Conservation (phyloP, 169 alveolate species). For the Plasmodium yoelii region DNA sequence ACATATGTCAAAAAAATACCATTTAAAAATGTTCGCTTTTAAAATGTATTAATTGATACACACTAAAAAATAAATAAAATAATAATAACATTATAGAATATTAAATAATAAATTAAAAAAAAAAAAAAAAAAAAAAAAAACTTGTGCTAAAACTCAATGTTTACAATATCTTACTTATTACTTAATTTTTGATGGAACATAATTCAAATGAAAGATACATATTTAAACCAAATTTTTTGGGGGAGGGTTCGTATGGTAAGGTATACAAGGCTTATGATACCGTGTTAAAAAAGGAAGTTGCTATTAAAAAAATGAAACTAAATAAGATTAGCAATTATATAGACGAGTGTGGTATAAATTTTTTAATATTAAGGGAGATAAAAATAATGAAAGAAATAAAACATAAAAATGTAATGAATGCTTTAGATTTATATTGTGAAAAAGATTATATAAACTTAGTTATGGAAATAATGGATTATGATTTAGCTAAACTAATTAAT, state of each 20-base stretch:
- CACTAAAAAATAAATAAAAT: too few relatives aligned
- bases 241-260: constrained; percentile 98
- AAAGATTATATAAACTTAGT: constrained; percentile 89
- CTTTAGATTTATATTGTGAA: constrained; percentile 90
- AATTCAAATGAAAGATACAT: constrained; percentile 79
- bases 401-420: constrained; percentile 91
- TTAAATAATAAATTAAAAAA: too few relatives aligned
- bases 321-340: constrained; percentile 80
- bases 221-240: constrained; percentile 90
- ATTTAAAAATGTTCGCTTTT: too few relatives aligned
- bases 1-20: too few relatives aligned
- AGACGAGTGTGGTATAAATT: constrained; percentile 92
- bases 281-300: constrained; percentile 85
- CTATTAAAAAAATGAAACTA: constrained; percentile 94
- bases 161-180: background rate
- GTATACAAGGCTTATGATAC: constrained; percentile 94
- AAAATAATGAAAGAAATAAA: constrained; percentile 91
- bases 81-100: too few relatives aligned
- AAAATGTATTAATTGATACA: too few relatives aligned
- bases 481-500: constrained; percentile 92
- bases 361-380: constrained; percentile 93
- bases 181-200: constrained; percentile 30
- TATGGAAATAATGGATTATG: constrained; percentile 95
- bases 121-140: background rate
- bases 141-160: background rate